Base-by-base conservation (phyloP, 1,284 basidiomycete species). In the Trametes sp. region DNA sequence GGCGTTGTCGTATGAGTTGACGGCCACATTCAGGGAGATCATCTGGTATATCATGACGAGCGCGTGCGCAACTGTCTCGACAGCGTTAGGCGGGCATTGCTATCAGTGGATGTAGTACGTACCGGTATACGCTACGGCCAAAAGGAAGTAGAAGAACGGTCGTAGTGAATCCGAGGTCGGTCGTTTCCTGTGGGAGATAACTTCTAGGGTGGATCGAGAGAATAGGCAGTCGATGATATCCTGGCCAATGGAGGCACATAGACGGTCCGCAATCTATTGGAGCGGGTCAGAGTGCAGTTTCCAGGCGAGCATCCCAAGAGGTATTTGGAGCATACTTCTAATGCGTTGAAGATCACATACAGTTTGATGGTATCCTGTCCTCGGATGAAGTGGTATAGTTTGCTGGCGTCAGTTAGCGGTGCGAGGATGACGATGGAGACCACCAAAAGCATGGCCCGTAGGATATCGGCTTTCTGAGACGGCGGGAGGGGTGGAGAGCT, bases 291-390 rank as follows among this genome's bases (percentile, higher is more conserved):
- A 45, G 36, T 24, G 53, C 42, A 16, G 46, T 52, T 33, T 50
- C 51, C n/a, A 10, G n/a, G 38, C n/a, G 28, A 19, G 26, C 38
- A 7, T 36, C 14, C 38, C 50, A 11, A 53, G 49, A 36, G n/a
- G 28, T 26, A 50, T 33, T 33, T 49, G 21, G 61, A 36, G 66
- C 83, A 57, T 77, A 95, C 95, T 84, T 98, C 96, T 16, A 98
- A 83, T 10, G 95, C 97, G 76, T 98, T 99, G 81, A 98, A 99
- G 64, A 99, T 98, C 65, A 99, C 98, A 80, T 98, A 98, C 58
- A 99, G 81, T 80, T 99, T 99, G 81, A 99, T 96, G 2, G 94
- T 97, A 72, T 98, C 96, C 78, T 99, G 98, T 0, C 97, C 98
- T n/a, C 98, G 89, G 56, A 99, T 98, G 21, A 92, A 93, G 74